Evolutionary conservation across 1,284 basidiomycete species (phyloP).

Genomic region (Cryptococcus sp.): DNA sequence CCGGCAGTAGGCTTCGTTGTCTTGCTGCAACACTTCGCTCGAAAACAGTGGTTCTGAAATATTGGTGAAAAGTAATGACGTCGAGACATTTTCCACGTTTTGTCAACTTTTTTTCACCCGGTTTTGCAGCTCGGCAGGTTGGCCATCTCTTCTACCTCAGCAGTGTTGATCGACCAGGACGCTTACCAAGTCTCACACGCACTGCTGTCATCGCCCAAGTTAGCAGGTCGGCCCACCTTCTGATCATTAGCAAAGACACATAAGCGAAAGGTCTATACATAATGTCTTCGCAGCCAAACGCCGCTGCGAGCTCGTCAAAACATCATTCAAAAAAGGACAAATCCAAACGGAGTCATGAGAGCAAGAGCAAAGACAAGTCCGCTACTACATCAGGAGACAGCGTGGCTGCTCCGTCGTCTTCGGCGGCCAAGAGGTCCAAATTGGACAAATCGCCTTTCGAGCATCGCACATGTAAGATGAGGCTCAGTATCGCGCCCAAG

Average conservation of each 20-base stretch:
- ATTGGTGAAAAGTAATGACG: conserved; percentile 12
- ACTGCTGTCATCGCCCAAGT: no score
- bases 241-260: no score
- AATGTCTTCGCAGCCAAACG: conserved; percentile 12
- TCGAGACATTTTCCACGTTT: conserved; percentile 10
- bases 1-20: no score
- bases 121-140: background rate
- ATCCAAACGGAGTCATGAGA: conserved; percentile 2
- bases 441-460: conserved; percentile 58
- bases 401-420: no score
- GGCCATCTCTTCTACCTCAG: background rate
- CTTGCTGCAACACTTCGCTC: no score
- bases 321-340: conserved; percentile 20
- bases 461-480: conserved; percentile 65
- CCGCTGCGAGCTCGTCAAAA: conserved; percentile 20
- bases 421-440: background rate
- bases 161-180: no score
- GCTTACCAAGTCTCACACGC: no score
- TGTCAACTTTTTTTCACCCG: conserved; percentile 8
- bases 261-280: no score
- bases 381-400: no score
- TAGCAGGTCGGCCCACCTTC: no score
- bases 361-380: conserved; percentile 14
- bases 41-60: background rate
- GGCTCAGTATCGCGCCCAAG: conserved; percentile 77